Evolutionary conservation across 2,329 filamentous ascomycete species (phyloP), one percentile per base, ranked within the genome.

Genomic region (Cephalotrichum gorgonifer): DNA sequence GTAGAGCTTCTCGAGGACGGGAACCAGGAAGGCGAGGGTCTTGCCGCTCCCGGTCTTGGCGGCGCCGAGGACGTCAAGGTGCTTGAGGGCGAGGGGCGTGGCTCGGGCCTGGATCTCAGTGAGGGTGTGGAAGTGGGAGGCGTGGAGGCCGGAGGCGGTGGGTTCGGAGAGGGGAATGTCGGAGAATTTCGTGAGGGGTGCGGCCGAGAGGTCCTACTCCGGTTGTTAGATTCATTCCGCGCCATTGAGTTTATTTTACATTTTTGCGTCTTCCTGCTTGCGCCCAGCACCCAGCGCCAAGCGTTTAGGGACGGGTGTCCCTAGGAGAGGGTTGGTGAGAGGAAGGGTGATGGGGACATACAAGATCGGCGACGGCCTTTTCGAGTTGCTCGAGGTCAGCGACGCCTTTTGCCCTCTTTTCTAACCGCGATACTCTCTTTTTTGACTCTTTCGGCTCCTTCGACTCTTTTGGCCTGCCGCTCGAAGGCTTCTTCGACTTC

Each of bases 1-100:
- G 65, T 95, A 93, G 3, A 98, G 76, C 59, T 91, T 94, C 66
- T 98, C 93, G 45, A 98, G 77, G 0, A 97, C 84, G 1, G 93
- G 93, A 2, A 97, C 72, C 7, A 98, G 70, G 63, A 98, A 98
- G 1, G 93, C 88, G 23, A 98, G 74, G 0, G 91, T 97, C 72
- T 97, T 97, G 60, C 91, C 91, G 62, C 87, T 94, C 47, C 91
- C 91, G 0, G 91, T 97, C 68, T 95, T 96, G 38, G 93, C 93
- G 5, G 93, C 93, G 39, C 90, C 93, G 38, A 98, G 81, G 38
- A 98, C 86, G 64, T 98, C 93, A 51, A 74, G 73, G 50, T 88
- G 87, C 65, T 94, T 86, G 54, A 98, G 76, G 8, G 88, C 90
- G 52, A 89, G 75, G 6, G 88, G 89, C 52, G 98, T 85, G n/a